Conservation (phyloP, 805 yeast genomes). For the Kuraishia borneana region DNA sequence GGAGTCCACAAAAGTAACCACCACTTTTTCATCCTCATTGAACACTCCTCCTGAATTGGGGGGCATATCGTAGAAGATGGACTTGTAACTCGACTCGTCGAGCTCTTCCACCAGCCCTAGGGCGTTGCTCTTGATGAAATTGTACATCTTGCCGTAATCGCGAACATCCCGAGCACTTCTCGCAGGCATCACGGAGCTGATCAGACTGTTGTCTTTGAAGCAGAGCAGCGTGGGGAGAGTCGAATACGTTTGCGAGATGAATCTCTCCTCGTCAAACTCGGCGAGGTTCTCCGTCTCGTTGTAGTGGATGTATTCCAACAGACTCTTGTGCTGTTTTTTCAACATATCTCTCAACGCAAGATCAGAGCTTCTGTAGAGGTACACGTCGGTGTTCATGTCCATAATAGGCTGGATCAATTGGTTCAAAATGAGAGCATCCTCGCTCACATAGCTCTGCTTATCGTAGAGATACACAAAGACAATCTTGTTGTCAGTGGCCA, state of each 20-base stretch:
- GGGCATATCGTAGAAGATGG: slow-evolving; percentile 23
- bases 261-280: slow-evolving; percentile 32
- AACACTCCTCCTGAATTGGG: slow-evolving; percentile 6
- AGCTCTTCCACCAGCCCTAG: slow-evolving; percentile 45
- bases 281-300: slow-evolving; percentile 21
- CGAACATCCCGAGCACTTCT: slow-evolving; percentile 58
- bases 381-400: slow-evolving; percentile 41
- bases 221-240: slow-evolving; percentile 52
- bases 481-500: slow-evolving; percentile 26
- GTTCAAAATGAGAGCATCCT: slow-evolving; percentile 53
- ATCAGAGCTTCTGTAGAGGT: slow-evolving; percentile 42
- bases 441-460: slow-evolving; percentile 36
- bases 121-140: slow-evolving; percentile 38
- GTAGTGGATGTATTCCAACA: slow-evolving; percentile 32
- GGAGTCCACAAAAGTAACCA: slow-evolving; percentile 36
- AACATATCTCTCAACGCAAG: slow-evolving; percentile 24
- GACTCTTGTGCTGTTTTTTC: slow-evolving; percentile 19
- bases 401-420: slow-evolving; percentile 51
- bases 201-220: slow-evolving; percentile 43
- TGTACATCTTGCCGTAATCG: slow-evolving; percentile 29
- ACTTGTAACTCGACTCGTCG: slow-evolving; percentile 23
- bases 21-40: slow-evolving; percentile 30
- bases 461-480: slow-evolving; percentile 46
- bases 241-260: slow-evolving; percentile 39
- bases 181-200: slow-evolving; percentile 44